A percentile compares a stretch with the other conserved stretches of the same genome.
phyloP scores from a whole-genome alignment of 306 rosid genomes.

The Cucumis cinereus region DNA sequence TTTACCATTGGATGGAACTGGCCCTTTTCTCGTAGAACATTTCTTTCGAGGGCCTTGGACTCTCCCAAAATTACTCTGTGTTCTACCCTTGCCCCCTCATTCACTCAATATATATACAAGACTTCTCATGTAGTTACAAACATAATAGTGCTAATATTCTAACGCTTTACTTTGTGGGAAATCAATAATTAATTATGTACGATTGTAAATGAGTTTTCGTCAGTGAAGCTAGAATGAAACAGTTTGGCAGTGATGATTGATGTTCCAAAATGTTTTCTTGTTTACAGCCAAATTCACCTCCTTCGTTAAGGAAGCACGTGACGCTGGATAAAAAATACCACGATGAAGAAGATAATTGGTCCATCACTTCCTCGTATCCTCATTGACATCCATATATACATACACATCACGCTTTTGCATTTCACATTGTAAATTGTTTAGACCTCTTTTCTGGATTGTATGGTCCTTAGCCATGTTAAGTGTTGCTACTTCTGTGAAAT shows the following conservation, averaged over 20 bases:
- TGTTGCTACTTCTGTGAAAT: slow-evolving; percentile 59
- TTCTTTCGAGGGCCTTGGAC: background rate
- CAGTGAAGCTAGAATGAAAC: background rate
- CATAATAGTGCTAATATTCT: background rate
- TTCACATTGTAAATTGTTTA: background rate
- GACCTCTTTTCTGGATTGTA: background rate
- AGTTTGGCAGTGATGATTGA: background rate
- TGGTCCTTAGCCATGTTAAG: slow-evolving; percentile 43
- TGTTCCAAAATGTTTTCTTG: background rate
- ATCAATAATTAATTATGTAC: background rate
- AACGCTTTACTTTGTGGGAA: background rate
- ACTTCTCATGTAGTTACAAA: background rate
- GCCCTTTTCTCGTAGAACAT: background rate
- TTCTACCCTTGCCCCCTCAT: background rate
- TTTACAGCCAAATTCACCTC: slow-evolving; percentile 65
- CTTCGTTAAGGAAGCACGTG: slow-evolving; percentile 36
- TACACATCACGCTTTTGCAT: background rate
- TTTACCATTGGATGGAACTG: background rate
- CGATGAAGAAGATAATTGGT: slow-evolving; percentile 82
- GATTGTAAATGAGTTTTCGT: background rate
- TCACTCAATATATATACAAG: background rate
- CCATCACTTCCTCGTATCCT: slow-evolving; percentile 90
- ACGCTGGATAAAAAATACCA: slow-evolving; percentile 54
- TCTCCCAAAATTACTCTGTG: background rate
- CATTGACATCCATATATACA: background rate